phyloP scores from a whole-genome alignment of 1,284 basidiomycete species.

The Leucoagaricus sp. region DNA sequence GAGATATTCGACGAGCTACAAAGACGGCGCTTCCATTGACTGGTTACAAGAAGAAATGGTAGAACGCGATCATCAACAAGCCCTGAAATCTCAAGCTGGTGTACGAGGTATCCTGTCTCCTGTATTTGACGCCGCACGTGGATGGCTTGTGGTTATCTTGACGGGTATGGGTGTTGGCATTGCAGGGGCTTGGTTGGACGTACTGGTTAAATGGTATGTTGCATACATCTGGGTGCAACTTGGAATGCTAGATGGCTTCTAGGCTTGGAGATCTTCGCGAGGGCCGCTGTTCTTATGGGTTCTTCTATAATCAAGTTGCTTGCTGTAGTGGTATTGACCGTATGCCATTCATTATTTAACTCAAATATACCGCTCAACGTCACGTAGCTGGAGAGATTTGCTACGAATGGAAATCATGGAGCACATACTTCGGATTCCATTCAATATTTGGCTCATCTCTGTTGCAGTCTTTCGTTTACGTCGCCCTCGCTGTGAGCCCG shows the following conservation, averaged over 20 bases:
- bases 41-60: slow-evolving; percentile 71
- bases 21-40: slow-evolving; percentile 64
- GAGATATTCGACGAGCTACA: slow-evolving; percentile 39
- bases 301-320: slow-evolving; percentile 73
- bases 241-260: slow-evolving; percentile 10
- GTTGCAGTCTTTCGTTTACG: slow-evolving; percentile 64
- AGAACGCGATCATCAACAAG: slow-evolving; percentile 59
- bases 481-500: slow-evolving; percentile 56
- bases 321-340: slow-evolving; percentile 77
- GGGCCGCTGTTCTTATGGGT: slow-evolving; percentile 68
- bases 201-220: slow-evolving; percentile 71
- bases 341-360: slow-evolving; percentile 36
- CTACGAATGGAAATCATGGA: slow-evolving; percentile 71
- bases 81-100: slow-evolving; percentile 51
- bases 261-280: slow-evolving; percentile 73
- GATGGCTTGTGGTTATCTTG: slow-evolving; percentile 69
- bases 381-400: slow-evolving; percentile 69
- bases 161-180: slow-evolving; percentile 72
- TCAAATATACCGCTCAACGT: slow-evolving; percentile 2
- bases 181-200: slow-evolving; percentile 73
- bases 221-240: slow-evolving; percentile 3
- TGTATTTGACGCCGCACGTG: slow-evolving; percentile 56
- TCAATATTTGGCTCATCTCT: slow-evolving; percentile 61
- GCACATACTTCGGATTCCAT: slow-evolving; percentile 52
- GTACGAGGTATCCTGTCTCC: slow-evolving; percentile 55